Percentiles rank a stretch among this genome's conserved stretches.
Conservation (phyloP, 2,329 filamentous ascomycete genomes). For the Aspergillus tamarii region DNA sequence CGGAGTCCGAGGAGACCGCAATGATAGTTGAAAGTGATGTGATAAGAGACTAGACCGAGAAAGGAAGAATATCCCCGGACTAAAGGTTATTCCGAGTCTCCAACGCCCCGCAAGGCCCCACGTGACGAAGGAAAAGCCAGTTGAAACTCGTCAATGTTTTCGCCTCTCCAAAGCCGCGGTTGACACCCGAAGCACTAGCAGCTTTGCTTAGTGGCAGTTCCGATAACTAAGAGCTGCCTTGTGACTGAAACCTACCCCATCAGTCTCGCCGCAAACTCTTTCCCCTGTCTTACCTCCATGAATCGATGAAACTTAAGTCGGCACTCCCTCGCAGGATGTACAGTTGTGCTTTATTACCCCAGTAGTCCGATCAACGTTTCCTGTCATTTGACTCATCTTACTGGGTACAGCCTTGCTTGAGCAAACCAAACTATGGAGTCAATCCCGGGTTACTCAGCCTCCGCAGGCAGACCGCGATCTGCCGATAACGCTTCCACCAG, state of each 20-base stretch:
- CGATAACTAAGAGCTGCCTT: neutral
- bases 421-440: slow-evolving; percentile 36
- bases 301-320: neutral
- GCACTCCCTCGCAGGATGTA: neutral
- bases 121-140: neutral
- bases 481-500: slow-evolving; percentile 28
- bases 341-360: neutral
- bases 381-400: neutral
- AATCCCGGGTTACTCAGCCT: slow-evolving; percentile 34
- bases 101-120: neutral
- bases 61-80: no score
- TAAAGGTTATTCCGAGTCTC: no score
- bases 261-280: slow-evolving; percentile 2
- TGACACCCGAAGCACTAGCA: slow-evolving; percentile 21
- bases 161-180: slow-evolving; percentile 24
- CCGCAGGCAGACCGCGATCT: slow-evolving; percentile 29
- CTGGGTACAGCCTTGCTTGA: neutral
- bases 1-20: no score
- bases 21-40: no score
- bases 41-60: no score
- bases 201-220: neutral
- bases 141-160: no score
- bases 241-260: neutral
- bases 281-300: neutral
- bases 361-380: neutral